A percentile compares a stretch with the other conserved stretches of the same genome.
Conservation (phyloP, 1,139 yeast species). For the Fermentozyma sake region DNA sequence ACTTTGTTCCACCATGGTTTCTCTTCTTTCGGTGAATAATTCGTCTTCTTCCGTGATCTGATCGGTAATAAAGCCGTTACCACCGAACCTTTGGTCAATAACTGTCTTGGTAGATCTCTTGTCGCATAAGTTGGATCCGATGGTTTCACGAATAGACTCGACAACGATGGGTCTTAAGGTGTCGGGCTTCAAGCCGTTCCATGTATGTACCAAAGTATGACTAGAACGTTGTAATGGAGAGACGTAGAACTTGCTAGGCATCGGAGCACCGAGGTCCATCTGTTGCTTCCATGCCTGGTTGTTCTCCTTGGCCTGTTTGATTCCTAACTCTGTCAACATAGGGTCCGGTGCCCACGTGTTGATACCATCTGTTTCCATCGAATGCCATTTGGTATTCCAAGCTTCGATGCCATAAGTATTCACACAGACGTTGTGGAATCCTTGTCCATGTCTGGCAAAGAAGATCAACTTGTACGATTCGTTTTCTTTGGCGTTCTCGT, state of each 20-base stretch:
- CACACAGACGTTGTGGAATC: constrained; percentile 43
- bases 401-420: constrained; percentile 36
- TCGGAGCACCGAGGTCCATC: constrained; percentile 22
- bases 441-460: constrained; percentile 46
- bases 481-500: constrained; percentile 15
- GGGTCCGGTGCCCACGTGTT: constrained; percentile 49
- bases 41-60: constrained; percentile 18
- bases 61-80: constrained; percentile 27
- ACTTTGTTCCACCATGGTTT: constrained; percentile 16
- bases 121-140: constrained; percentile 21
- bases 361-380: constrained; percentile 38
- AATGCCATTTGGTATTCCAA: constrained; percentile 44
- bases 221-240: constrained; percentile 22
- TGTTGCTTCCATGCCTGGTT: constrained; percentile 15
- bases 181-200: constrained; percentile 17
- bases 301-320: constrained; percentile 32
- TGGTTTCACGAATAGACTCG: constrained; percentile 13
- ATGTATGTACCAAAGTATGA: constrained; percentile 17
- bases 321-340: constrained; percentile 37
- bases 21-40: constrained; percentile 14
- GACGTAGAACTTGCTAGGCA: constrained; percentile 20
- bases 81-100: constrained; percentile 31
- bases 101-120: constrained; percentile 23
- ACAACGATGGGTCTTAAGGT: constrained; percentile 10
- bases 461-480: constrained; percentile 35